Evolutionary conservation across 179 eudicot species (phyloP).

Genomic region (Sideroxylon spinosum): DNA sequence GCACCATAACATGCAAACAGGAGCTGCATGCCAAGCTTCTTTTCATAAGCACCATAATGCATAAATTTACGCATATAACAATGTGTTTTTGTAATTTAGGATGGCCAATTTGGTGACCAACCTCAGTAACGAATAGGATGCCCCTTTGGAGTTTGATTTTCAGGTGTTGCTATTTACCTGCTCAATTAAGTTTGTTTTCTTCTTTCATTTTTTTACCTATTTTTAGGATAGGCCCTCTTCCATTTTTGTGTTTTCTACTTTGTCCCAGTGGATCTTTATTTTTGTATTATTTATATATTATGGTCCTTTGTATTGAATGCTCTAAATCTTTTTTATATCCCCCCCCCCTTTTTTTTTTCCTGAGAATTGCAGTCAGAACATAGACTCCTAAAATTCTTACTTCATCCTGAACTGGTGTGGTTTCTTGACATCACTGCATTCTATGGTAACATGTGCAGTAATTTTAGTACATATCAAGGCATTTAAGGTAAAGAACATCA

Average conservation of each 20-base stretch:
- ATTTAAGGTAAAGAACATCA: too few relatives aligned
- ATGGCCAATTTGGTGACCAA: too few relatives aligned
- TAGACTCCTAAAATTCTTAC: background rate
- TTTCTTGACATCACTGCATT: background rate
- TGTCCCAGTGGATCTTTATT: too few relatives aligned
- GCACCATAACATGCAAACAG: too few relatives aligned
- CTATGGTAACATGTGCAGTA: too few relatives aligned
- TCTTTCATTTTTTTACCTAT: background rate
- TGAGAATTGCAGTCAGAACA: background rate
- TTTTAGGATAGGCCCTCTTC: background rate
- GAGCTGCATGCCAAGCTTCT: too few relatives aligned
- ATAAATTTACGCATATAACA: too few relatives aligned
- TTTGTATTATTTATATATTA: background rate
- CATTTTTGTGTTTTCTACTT: background rate
- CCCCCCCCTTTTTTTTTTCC: background rate
- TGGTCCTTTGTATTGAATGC: background rate
- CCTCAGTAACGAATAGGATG: background rate
- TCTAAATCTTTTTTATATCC: conserved; percentile 7
- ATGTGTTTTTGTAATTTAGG: too few relatives aligned
- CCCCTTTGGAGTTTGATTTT: background rate
- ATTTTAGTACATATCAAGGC: background rate
- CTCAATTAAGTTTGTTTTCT: background rate
- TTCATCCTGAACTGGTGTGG: background rate
- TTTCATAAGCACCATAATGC: too few relatives aligned
- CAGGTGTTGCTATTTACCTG: background rate